A percentile compares a stretch with the other conserved stretches of the same genome.
phyloP scores from a whole-genome alignment of 2,329 filamentous ascomycete species.

The Trichoderma citrinoviride region DNA sequence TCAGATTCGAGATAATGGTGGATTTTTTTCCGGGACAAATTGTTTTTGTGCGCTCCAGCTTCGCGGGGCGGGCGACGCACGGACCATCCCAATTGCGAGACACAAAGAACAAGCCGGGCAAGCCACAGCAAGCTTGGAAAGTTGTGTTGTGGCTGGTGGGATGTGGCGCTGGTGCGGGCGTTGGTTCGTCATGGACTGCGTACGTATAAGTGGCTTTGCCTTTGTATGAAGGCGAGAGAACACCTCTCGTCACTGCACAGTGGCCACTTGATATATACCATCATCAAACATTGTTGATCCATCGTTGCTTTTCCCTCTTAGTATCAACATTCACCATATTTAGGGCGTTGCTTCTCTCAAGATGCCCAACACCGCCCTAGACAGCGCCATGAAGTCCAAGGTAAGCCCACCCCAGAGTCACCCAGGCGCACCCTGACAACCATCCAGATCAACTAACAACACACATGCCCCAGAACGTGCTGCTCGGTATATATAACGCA shows the following conservation, averaged over 20 bases:
- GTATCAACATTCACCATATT: background rate
- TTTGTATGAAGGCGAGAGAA: background rate
- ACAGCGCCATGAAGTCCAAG: slow-evolving; percentile 67
- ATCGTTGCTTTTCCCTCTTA: too few species aligned
- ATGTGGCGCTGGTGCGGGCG: slow-evolving; percentile 22
- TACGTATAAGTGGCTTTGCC: slow-evolving; percentile 15
- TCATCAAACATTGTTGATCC: too few species aligned
- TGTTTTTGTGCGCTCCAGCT: slow-evolving; percentile 32
- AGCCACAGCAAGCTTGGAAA: background rate
- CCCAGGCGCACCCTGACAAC: too few species aligned
- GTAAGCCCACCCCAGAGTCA: slow-evolving; percentile 40
- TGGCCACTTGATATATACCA: background rate
- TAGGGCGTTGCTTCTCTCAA: slow-evolving; percentile 26
- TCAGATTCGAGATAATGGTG: slow-evolving; percentile 23
- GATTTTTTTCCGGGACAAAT: slow-evolving; percentile 28
- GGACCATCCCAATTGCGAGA: slow-evolving; percentile 24
- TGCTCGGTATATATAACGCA: slow-evolving; percentile 58
- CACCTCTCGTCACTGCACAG: slow-evolving; percentile 10
- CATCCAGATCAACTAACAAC: background rate
- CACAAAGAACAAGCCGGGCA: too few species aligned
- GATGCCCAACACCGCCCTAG: slow-evolving; percentile 66
- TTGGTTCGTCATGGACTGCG: background rate
- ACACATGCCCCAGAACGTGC: slow-evolving; percentile 26
- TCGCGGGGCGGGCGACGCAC: slow-evolving; percentile 28
- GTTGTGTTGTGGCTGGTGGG: slow-evolving; percentile 9